Conservation (phyloP, 179 eudicot genomes). For the Carnegiea gigantea region DNA sequence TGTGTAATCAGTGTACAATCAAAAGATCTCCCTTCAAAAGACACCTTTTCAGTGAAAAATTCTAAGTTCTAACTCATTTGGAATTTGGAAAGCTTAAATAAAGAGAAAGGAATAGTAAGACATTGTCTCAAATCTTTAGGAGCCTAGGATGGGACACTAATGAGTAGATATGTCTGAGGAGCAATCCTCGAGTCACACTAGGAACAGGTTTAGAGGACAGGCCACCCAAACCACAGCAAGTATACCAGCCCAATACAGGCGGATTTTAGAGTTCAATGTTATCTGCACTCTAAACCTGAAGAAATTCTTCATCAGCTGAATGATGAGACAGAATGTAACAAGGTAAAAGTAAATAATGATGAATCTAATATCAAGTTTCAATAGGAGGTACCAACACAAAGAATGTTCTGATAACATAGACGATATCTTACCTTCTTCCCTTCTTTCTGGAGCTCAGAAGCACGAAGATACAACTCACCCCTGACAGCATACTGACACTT, state of each 20-base stretch:
- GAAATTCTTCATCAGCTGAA: neutral
- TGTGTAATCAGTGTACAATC: neutral
- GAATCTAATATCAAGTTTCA: neutral
- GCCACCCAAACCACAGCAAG: neutral
- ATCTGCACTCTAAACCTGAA: neutral
- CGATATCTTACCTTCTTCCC: constrained; percentile 82
- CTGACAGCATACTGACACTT: constrained; percentile 95
- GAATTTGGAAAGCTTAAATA: neutral
- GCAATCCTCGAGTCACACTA: neutral
- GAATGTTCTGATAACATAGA: neutral
- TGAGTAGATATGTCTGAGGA: neutral
- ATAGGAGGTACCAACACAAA: neutral
- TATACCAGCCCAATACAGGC: no score
- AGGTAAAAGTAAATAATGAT: neutral
- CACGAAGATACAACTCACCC: constrained; percentile 99
- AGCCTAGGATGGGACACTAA: neutral
- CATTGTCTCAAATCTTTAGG: neutral
- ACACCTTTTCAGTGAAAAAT: neutral
- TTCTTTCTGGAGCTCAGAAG: constrained; percentile 97
- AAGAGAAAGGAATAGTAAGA: neutral
- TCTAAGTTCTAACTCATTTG: neutral
- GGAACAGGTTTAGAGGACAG: neutral
- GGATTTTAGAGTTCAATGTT: neutral
- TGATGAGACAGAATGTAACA: neutral
- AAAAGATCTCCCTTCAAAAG: no score